Evolutionary conservation across 2,329 filamentous ascomycete species (phyloP), one percentile per base, ranked within the genome.

Genomic region (Penicillium polonicum): DNA sequence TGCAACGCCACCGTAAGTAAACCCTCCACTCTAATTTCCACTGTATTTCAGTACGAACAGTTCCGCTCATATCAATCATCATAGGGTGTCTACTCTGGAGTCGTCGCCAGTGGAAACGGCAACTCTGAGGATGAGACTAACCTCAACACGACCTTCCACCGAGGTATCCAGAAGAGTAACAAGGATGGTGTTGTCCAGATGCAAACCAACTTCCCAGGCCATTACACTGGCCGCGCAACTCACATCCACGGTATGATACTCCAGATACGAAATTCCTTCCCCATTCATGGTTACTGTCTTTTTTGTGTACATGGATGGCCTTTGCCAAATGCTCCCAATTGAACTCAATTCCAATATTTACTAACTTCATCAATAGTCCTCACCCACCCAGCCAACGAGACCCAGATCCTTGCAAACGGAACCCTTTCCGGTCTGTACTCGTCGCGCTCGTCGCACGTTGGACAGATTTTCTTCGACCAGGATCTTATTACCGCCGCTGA

Each of bases 381-480:
- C 35, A 68, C 72, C 10, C 73, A 75, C 65, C 52, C 66, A 1
- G 58, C 57, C 48, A 70, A 70, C 52, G 63, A 65, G 29, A 71
- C 70, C 10, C 70, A 69, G 12, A 66, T 78, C 7, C 74, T 78
- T 45, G 63, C 75, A 46, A 85, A 81, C 66, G 82, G 80, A 53
- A 82, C 83, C 57, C 79, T 83, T 60, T 71, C 73, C 41, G 81
- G 78, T 59, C 76, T 78, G 17, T 72, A 70, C 58, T 65, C 61
- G 15, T 23, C 71, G 13, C 77, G 73, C 50, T 79, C 83, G 57
- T 80, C 82, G 8, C 85, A 88, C 72, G 79, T 88, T 39, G 85
- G 86, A 19, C 86, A 89, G 69, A 68, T 86, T 50, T 88, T 85
- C 78, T 85, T 85, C 55, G 84, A 88, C 69, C 82, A 87, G 68